phyloP scores from a whole-genome alignment of 768 basidiomycete species.

The Lactifluus subvellereus region DNA sequence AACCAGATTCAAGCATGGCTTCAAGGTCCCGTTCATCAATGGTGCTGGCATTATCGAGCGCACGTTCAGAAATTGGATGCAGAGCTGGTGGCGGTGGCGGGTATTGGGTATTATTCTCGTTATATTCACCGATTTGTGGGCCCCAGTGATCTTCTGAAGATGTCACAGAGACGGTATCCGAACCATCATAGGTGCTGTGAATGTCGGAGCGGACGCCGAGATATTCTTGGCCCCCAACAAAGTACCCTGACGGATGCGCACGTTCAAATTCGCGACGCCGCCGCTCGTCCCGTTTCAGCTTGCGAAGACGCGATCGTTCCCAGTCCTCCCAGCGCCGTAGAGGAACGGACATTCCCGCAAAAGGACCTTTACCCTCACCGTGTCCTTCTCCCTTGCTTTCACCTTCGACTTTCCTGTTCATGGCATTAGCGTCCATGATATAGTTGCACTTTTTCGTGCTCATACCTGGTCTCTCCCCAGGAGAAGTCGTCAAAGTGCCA shows the following conservation, averaged over 20 bases:
- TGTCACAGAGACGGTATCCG: slow-evolving; percentile 72
- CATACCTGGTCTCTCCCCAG: slow-evolving; percentile 96
- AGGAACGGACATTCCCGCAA: slow-evolving; percentile 63
- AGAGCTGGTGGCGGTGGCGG: slow-evolving; percentile 84
- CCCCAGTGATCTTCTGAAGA: slow-evolving; percentile 97
- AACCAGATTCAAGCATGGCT: slow-evolving; percentile 88
- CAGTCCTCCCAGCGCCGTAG: slow-evolving; percentile 99
- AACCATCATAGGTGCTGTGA: slow-evolving; percentile 59
- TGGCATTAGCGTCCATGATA: slow-evolving; percentile 10
- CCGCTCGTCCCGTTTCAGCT: slow-evolving; percentile 81
- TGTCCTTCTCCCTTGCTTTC: slow-evolving; percentile 79
- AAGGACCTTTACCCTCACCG: slow-evolving; percentile 51
- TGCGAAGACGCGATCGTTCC: slow-evolving; percentile 92
- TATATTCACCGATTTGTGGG: slow-evolving; percentile 90
- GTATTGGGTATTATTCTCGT: slow-evolving; percentile 72
- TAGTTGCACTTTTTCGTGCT: slow-evolving; percentile 13
- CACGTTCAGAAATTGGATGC: slow-evolving; percentile 38
- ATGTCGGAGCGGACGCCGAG: slow-evolving; percentile 51
- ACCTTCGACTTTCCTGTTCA: slow-evolving; percentile 84
- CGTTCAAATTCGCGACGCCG: slow-evolving; percentile 78
- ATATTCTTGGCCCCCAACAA: slow-evolving; percentile 55
- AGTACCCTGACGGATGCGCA: slow-evolving; percentile 61
- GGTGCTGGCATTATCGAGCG: slow-evolving; percentile 34
- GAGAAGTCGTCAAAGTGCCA: slow-evolving; percentile 99
- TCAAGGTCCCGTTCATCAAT: slow-evolving; percentile 76